Base-by-base conservation (phyloP, 2,329 filamentous ascomycete species). In the Penicillium hesseltinei region DNA sequence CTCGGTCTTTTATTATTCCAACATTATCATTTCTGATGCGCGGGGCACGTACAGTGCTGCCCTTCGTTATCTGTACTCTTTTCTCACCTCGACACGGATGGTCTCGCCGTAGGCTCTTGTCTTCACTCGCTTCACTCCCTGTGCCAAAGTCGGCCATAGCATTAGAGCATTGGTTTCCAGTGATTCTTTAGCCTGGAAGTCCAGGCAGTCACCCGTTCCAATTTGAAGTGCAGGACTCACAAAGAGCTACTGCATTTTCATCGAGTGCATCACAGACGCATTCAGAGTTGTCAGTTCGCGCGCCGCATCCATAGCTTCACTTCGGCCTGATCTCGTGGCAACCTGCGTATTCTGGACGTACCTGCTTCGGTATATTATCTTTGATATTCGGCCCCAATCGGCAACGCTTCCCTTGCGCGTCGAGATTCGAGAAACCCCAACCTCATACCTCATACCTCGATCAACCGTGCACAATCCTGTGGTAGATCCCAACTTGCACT, bases 111-210 rank as follows among this genome's bases (percentile, higher is more conserved):
- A 31, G 40, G 19, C 39, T 36, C 36, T 53, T 47, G 31, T 35
- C 19, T 39, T 38, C 60, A 8, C 51, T 58, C 40, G 39, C 47
- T 51, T 60, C 39, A 40, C n/a, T 48, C 8, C 40, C 50, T 5
- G 19, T 52, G 6, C 44, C 50, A 5, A 47, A 50, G 13, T 40
- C 33, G 23, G 43, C 36, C 21, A 39, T 42, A 23, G 47, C 43
- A 29, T 38, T 50, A 13, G 38, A 47, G 35, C 42, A 47, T 51
- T 54, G 48, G 29, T 31, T 52, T 17, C 42, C 54, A 15, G 47
- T 60, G 40, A 2, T 36, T 17, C 3, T 56, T 25, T 52, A 39
- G 17, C 3, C 21, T 13, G 19, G 21, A 51, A 17, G 2, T 9
- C 39, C 19, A 48, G 8, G n/a, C 3, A 2, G n/a, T 21, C 42